Conservation (phyloP, 2,329 filamentous ascomycete species). For the Cercospora janseana region DNA sequence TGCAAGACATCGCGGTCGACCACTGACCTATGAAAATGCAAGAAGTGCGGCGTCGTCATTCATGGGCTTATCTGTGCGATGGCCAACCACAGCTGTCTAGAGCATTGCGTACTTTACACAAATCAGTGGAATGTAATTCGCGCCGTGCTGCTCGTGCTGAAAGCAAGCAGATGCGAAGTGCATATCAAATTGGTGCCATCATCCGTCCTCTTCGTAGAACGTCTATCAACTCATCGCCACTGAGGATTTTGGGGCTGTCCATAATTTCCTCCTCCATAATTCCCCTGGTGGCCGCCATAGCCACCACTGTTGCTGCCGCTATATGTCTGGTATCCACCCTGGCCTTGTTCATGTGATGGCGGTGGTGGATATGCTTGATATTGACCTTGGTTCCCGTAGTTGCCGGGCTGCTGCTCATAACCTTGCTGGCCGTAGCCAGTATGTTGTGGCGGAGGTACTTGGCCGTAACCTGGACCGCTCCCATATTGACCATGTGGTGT, state of each 20-base stretch:
- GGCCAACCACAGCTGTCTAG: no score
- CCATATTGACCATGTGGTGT: constrained; percentile 24
- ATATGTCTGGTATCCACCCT: constrained; percentile 26
- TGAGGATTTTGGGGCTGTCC: constrained; percentile 30
- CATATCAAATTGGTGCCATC: no score
- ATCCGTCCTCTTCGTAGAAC: no score
- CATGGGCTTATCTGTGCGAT: no score
- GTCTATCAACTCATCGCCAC: no score
- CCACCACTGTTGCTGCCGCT: constrained; percentile 17
- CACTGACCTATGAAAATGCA: no score
- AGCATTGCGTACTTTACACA: no score
- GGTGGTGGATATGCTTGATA: constrained; percentile 22
- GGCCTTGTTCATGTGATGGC: constrained; percentile 26
- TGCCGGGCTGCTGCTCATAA: constrained; percentile 21
- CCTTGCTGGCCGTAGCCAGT: constrained; percentile 17
- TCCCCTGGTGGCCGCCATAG: constrained; percentile 24
- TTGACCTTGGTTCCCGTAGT: constrained; percentile 17
- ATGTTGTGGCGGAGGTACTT: constrained; percentile 17
- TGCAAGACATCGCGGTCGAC: no score
- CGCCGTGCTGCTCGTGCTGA: no score
- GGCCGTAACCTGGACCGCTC: constrained; percentile 17
- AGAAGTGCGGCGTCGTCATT: no score
- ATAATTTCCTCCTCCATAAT: constrained; percentile 28
- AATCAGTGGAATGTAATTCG: no score
- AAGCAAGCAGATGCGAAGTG: no score